A percentile compares a stretch with the other conserved stretches of the same genome.
phyloP scores from a whole-genome alignment of 441 rosid species.

The Eruca vesicaria region DNA sequence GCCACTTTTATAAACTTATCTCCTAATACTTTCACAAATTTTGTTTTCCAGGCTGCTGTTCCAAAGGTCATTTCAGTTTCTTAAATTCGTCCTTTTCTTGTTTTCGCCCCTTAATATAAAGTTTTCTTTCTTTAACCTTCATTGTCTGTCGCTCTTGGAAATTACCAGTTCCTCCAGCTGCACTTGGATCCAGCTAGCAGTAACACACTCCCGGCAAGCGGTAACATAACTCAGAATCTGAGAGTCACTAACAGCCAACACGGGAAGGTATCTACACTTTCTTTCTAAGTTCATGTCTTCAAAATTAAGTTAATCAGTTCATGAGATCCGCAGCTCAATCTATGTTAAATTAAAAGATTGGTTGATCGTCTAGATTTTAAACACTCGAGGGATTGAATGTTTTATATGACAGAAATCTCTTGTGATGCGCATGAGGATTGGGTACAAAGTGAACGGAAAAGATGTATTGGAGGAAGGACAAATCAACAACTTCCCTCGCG shows the following conservation, averaged over 20 bases:
- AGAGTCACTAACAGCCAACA: constrained; percentile 90
- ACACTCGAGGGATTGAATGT: not conserved
- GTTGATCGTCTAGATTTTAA: not conserved
- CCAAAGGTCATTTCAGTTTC: constrained; percentile 64
- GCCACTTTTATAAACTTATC: constrained; percentile 84
- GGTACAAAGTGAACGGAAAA: constrained; percentile 72
- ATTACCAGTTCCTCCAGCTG: constrained; percentile 85
- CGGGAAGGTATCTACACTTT: constrained; percentile 65
- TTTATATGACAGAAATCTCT: constrained; percentile 77
- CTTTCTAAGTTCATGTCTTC: not conserved
- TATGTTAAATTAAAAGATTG: not conserved
- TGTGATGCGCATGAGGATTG: constrained; percentile 91
- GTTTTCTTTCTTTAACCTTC: not conserved
- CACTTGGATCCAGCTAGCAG: constrained; percentile 93
- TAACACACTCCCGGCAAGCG: constrained; percentile 64
- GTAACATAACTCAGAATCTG: constrained; percentile 63
- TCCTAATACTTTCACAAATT: constrained; percentile 61
- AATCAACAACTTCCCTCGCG: constrained; percentile 81
- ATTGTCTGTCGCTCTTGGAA: constrained; percentile 11
- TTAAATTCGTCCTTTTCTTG: not conserved
- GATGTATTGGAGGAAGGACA: constrained; percentile 93
- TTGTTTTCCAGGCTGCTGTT: constrained; percentile 96
- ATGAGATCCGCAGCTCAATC: constrained; percentile 2
- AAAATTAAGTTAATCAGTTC: not conserved
- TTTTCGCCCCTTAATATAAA: not conserved